Base-by-base conservation (phyloP, 1,284 basidiomycete genomes). In the Apiotrichum veenhuisii region DNA sequence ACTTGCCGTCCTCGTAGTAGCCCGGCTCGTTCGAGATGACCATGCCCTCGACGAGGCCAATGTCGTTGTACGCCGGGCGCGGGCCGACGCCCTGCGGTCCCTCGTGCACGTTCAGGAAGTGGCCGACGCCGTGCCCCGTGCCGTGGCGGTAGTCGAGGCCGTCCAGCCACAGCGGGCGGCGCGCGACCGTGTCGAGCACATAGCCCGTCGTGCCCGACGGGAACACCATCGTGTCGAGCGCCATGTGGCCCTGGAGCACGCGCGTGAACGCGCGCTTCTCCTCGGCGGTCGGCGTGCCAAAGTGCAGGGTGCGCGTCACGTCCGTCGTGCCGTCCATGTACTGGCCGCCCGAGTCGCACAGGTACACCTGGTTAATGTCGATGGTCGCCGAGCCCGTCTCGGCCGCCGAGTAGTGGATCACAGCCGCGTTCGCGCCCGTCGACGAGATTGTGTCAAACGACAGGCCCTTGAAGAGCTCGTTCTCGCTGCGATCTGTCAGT, bases 281-380 rank as follows among this genome's bases (percentile, higher is more conserved):
- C 66, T 91, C 87, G 0, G 81, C 80, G 1, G 85, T 86, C 0
- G 95, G 92, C 1, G 80, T 85, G 33, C 92, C 93, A 72, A 97
- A 98, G 74, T 98, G 94, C 86, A 85, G 86, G 55, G 91, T 95
- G 36, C 93, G 80, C 5, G 93, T 97, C 11, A 90, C 88, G 69
- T 98, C 96, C 1, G 95, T 98, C 0, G 95, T 98, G 14, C 94
- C 72, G 61, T 97, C 93, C 30, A 85, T 77, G 75, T 87, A 97
- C 78, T 98, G 94, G 1, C 83, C 89, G 67, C 95, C 95, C 23
- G 90, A 93, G 74, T 98, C 95, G 68, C 94, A 98, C 4, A 98
- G 82, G 75, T 98, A 98, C 50, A 96, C 84, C 84, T 89, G 83
- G 50, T 92, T 83, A 66, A 83, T 84, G 66, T 83, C 82, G 61